Evolutionary conservation across 2,329 filamentous ascomycete genomes (phyloP), one percentile per base, ranked within the genome.

Genomic region (Fusarium chuoi): DNA sequence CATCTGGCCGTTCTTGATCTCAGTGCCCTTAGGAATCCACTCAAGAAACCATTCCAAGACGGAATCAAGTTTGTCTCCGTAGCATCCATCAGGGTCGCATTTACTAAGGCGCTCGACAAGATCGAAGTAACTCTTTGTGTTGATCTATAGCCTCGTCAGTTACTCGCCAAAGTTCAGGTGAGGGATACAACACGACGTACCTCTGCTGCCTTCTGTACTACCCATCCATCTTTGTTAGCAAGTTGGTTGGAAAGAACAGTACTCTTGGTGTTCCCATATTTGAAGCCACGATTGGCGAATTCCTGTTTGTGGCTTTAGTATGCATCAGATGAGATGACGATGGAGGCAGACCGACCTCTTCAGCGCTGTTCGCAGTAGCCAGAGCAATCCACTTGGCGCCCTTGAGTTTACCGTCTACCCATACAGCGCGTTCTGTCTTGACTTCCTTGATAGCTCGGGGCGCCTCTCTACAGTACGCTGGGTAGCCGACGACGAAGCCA

Each of bases 141-240:
- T 62, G 4, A 73, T 66, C 70, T 73, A 3, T 10, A 9, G 13
- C 6, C 8, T 28, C 18, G 28, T 72, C 18, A 73, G 8, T 42
- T 10, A 5, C 8, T 7, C 3, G 12, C 17, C 12, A 0, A 17
- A n/a, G 1, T 0, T 15, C 12, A 20, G 7, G 4, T 5, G 7
- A 18, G 18, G 6, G 5, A 24, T 6, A 1, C 2, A 10, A 3
- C 1, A 17, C 3, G 30, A 22, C 38, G 3, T n/a, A 71, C 71
- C 38, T 67, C 71, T 24, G 65, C 46, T 38, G 61, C 71, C 57
- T 60, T 70, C 12, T 70, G 57, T 6, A 70, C 57, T 5, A 41
- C 38, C 71, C 71, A 73, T 10, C 71, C 71, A n/a, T 73, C 66
- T 6, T 70, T 73, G 20, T 70, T 67, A 15, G 45, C 48, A 11